Conservation (phyloP, 352 stramenopile genomes). For the Globisporangium iwayamae region DNA sequence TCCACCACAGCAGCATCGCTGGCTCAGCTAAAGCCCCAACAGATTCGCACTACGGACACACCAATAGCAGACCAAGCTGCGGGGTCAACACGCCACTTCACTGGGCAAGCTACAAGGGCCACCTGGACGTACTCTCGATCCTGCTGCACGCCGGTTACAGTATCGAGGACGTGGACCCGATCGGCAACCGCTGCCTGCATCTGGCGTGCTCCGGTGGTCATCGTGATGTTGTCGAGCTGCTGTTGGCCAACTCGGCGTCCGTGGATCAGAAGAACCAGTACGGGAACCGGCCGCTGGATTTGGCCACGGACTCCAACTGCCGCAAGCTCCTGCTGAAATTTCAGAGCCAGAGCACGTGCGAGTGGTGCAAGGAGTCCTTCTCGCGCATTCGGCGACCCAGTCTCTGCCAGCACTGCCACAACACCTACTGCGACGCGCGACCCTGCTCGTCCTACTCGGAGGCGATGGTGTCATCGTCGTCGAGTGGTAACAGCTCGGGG, state of each 20-base stretch:
- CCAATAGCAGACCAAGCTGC: constrained; percentile 18
- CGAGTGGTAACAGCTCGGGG: not conserved
- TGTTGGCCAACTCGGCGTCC: constrained; percentile 60
- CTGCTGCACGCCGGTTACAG: constrained; percentile 69
- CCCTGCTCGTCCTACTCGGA: constrained; percentile 60
- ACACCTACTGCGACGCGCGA: constrained; percentile 77
- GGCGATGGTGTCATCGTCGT: constrained; percentile 11
- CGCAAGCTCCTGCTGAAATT: constrained; percentile 66
- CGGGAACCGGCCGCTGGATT: constrained; percentile 66
- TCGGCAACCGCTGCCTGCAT: constrained; percentile 73
- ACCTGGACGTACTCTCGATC: constrained; percentile 58
- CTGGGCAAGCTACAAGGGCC: constrained; percentile 85
- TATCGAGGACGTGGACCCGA: constrained; percentile 56
- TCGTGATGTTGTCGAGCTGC: constrained; percentile 58
- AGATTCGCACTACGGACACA: constrained; percentile 1
- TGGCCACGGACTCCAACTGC: constrained; percentile 57
- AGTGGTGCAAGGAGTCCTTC: constrained; percentile 81
- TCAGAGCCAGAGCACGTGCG: constrained; percentile 49
- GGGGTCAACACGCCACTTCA: constrained; percentile 74
- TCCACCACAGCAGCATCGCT: constrained; percentile 5
- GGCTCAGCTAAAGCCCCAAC: not conserved
- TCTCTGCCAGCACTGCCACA: constrained; percentile 78
- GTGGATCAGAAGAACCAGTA: constrained; percentile 68
- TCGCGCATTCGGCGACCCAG: constrained; percentile 55
- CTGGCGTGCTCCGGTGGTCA: constrained; percentile 71